Conservation (phyloP, 345 rosid genomes). For the Melaleuca quinquenervia region DNA sequence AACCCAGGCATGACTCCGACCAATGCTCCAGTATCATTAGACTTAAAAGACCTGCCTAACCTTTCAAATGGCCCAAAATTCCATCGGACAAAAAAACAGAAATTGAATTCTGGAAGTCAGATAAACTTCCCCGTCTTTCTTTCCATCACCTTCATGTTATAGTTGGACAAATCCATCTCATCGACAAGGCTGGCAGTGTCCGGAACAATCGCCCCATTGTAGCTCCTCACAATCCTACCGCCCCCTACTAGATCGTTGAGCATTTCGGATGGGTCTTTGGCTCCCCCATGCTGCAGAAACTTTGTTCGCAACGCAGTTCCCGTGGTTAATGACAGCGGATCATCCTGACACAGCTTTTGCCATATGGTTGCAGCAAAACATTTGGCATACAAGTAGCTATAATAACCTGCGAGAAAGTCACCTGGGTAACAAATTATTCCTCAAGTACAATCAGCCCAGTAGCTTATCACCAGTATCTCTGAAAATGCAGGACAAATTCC, state of each 20-base stretch:
- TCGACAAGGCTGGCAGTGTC: conserved; percentile 41
- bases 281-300: conserved; percentile 77
- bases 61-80: background rate
- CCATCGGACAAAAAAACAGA: background rate
- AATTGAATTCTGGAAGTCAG: background rate
- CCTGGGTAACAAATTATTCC: background rate
- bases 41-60: background rate
- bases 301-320: conserved; percentile 63
- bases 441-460: background rate
- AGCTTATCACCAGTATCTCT: background rate
- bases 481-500: background rate
- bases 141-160: background rate
- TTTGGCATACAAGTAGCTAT: conserved; percentile 77
- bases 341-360: conserved; percentile 68
- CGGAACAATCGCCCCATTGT: conserved; percentile 56
- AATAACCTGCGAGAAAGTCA: conserved; percentile 37
- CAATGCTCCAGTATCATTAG: no score
- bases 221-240: conserved; percentile 39
- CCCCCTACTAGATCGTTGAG: conserved; percentile 53
- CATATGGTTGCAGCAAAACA: conserved; percentile 88
- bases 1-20: no score
- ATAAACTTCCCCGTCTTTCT: background rate
- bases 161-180: conserved; percentile 21
- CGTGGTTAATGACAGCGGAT: conserved; percentile 65
- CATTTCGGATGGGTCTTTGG: conserved; percentile 66